These are phyloP conservation scores for Fusarium sp. DNA, from an alignment of 2,329 filamentous ascomycete species.

Conservation along the genomic window DNA sequence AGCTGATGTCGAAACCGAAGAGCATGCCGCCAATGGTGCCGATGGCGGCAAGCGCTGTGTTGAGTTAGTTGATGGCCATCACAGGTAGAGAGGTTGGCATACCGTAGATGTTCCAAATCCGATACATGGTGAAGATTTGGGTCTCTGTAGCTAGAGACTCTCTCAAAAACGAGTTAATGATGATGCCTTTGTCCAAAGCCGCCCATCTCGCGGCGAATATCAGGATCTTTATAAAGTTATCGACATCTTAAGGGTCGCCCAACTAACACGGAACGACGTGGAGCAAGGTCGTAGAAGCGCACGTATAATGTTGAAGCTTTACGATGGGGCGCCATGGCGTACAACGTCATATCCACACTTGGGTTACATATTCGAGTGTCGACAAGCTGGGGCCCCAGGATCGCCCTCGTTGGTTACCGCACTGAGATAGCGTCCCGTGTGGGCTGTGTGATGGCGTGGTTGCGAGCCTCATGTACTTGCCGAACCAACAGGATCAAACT, in stretches of 20 bases:
- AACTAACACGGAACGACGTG: conserved; percentile 23
- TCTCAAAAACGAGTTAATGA: conserved; percentile 15
- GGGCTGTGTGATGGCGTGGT: conserved; percentile 25
- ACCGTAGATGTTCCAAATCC: conserved; percentile 58
- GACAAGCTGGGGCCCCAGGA: conserved; percentile 43
- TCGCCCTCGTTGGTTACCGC: conserved; percentile 29
- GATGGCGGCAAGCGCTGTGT: conserved; percentile 55
- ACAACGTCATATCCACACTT: conserved; percentile 45
- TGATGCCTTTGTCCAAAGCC: conserved; percentile 1
- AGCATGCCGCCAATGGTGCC: conserved; percentile 61
- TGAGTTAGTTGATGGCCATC: too few species aligned
- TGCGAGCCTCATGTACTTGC: conserved; percentile 18
- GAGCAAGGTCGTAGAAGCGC: conserved; percentile 46
- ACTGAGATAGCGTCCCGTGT: conserved; percentile 19
- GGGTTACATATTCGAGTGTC: conserved; percentile 7
- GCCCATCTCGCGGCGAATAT: not conserved
- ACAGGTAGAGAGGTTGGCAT: conserved; percentile 30
- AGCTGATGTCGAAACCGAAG: conserved; percentile 72
- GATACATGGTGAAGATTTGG: conserved; percentile 49
- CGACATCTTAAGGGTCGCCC: conserved; percentile 20
- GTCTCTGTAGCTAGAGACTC: conserved; percentile 6
- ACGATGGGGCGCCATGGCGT: conserved; percentile 32
- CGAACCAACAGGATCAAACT: conserved; percentile 7
- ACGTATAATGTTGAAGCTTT: conserved; percentile 42
- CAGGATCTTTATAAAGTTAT: conserved; percentile 39